Conservation (phyloP, 1,284 basidiomycete genomes). For the Trametes polyzona region DNA sequence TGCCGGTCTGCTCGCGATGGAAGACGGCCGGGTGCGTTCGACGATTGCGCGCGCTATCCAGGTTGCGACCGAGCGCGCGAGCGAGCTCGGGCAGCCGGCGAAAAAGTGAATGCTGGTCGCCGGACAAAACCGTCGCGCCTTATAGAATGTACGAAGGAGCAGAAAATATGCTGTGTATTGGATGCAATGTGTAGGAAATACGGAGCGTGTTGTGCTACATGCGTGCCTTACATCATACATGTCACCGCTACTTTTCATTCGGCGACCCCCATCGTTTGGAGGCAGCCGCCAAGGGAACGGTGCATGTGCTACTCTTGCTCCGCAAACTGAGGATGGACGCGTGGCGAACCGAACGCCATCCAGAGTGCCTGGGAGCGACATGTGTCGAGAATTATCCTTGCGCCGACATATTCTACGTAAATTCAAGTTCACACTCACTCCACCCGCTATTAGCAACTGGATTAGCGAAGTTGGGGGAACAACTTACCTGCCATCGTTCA, state of each 20-base stretch:
- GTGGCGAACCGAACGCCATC: constrained; percentile 64
- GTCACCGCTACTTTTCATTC: constrained; percentile 26
- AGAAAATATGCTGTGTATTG: neutral
- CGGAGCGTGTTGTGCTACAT: too few relatives aligned
- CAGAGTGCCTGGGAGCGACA: constrained; percentile 84
- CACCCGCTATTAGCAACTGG: neutral
- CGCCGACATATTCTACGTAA: too few relatives aligned
- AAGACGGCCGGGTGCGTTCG: constrained; percentile 92
- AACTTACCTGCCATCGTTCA: too few relatives aligned
- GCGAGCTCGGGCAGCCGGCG: constrained; percentile 63
- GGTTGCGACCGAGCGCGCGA: constrained; percentile 87
- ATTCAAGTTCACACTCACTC: neutral
- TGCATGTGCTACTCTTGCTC: constrained; percentile 22
- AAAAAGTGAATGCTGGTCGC: constrained; percentile 26
- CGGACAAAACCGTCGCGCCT: too few relatives aligned
- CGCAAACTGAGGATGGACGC: constrained; percentile 70
- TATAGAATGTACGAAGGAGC: neutral
- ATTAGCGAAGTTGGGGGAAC: too few relatives aligned
- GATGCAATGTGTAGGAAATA: too few relatives aligned
- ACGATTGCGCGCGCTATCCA: constrained; percentile 97
- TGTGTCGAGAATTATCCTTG: too few relatives aligned
- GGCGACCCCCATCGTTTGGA: constrained; percentile 17
- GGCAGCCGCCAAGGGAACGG: constrained; percentile 26
- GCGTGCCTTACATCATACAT: neutral
- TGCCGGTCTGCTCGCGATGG: constrained; percentile 92